Percentiles rank a stretch among this genome's conserved stretches.
These are phyloP conservation scores for Saccharomyces cerevisiae DNA, from an alignment of 805 yeast genomes.

Conservation along the genomic window DNA sequence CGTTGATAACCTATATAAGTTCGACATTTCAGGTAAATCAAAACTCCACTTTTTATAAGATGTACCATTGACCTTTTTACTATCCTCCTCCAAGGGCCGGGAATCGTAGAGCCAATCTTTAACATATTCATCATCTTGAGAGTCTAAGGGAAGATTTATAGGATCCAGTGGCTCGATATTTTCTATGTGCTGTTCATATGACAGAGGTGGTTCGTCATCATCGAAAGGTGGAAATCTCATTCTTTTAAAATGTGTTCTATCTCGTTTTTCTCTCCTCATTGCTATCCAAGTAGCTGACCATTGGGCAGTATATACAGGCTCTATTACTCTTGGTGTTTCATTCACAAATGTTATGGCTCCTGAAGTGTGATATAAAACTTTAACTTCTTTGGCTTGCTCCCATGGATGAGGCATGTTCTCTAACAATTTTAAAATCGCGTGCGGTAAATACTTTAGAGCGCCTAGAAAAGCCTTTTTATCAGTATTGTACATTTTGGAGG, in stretches of 20 bases:
- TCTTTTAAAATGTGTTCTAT: constrained; percentile 79
- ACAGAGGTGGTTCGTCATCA: constrained; percentile 91
- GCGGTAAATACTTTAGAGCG: constrained; percentile 91
- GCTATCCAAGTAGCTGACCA: constrained; percentile 92
- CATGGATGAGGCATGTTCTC: constrained; percentile 99
- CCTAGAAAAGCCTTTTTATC: constrained; percentile 86
- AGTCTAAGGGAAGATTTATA: constrained; percentile 57
- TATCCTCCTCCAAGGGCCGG: constrained; percentile 58
- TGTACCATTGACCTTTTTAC: constrained; percentile 56
- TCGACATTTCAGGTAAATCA: constrained; percentile 51
- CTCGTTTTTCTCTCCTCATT: constrained; percentile 92
- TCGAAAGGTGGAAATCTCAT: constrained; percentile 94
- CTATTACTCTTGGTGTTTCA: constrained; percentile 85
- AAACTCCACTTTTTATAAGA: constrained; percentile 70
- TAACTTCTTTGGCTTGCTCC: constrained; percentile 81
- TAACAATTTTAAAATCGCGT: constrained; percentile 77
- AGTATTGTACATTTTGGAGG: constrained; percentile 66
- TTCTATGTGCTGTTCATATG: constrained; percentile 73
- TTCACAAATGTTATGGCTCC: constrained; percentile 96
- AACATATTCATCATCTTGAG: constrained; percentile 50
- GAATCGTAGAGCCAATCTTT: constrained; percentile 76
- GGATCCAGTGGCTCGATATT: constrained; percentile 67
- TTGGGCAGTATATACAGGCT: constrained; percentile 85
- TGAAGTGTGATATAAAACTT: constrained; percentile 77
- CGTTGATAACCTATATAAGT: constrained; percentile 56